Conservation (phyloP, 192 early-diverging fungal species). For the Cetraspora pellucida region DNA sequence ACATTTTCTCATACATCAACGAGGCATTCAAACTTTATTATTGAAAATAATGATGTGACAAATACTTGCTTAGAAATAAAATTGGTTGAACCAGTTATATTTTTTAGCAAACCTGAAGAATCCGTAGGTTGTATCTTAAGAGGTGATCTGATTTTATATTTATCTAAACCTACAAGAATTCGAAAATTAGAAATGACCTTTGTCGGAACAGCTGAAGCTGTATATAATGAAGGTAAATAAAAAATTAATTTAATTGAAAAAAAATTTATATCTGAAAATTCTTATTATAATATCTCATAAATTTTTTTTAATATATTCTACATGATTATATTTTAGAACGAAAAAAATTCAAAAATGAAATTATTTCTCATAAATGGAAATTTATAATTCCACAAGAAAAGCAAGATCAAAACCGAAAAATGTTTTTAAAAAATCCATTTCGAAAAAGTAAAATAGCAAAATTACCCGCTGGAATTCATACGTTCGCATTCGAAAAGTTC, state of each 20-base stretch:
- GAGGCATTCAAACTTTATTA: too few species aligned
- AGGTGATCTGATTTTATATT: conserved; percentile 14
- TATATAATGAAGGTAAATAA: background rate
- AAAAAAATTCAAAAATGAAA: background rate
- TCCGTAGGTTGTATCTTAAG: conserved; percentile 19
- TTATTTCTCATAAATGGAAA: conserved; percentile 7
- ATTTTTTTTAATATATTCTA: too few species aligned
- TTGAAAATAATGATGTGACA: background rate
- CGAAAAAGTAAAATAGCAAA: background rate
- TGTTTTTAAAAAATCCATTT: background rate
- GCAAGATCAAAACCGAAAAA: background rate
- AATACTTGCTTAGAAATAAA: conserved; percentile 9
- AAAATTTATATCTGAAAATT: background rate
- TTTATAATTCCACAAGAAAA: background rate
- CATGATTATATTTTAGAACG: too few species aligned
- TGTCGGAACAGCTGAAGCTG: background rate
- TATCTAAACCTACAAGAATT: background rate
- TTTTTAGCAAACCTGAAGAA: conserved; percentile 26
- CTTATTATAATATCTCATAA: background rate
- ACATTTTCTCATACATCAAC: too few species aligned
- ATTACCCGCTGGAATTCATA: background rate
- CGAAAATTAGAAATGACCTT: conserved; percentile 16
- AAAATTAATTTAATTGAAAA: background rate
- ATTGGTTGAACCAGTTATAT: conserved; percentile 18
- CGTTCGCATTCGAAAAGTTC: conserved; percentile 9